Evolutionary conservation across 768 basidiomycete genomes (phyloP).

Genomic region (Pleurotus cornucopiae): DNA sequence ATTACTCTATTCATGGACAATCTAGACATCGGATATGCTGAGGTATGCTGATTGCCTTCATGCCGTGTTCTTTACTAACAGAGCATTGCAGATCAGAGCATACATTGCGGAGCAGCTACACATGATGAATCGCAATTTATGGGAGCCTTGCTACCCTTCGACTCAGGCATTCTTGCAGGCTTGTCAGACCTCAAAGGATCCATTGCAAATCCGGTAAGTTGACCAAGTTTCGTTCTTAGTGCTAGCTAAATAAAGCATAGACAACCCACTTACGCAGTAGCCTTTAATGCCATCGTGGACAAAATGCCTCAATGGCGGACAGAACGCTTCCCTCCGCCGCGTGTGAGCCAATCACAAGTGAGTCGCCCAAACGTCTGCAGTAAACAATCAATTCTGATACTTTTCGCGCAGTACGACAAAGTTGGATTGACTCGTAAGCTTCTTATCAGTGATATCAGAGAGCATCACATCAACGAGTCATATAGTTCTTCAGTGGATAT

Average conservation of each 20-base stretch:
- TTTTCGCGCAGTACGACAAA: slow-evolving; percentile 67
- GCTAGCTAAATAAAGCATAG: slow-evolving; percentile 26
- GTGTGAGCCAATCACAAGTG: slow-evolving; percentile 78
- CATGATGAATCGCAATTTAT: slow-evolving; percentile 52
- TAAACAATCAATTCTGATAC: slow-evolving; percentile 9
- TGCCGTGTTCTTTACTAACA: neutral
- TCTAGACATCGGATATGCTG: slow-evolving; percentile 79
- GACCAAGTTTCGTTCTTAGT: slow-evolving; percentile 7
- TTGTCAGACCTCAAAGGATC: slow-evolving; percentile 48
- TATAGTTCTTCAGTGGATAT: slow-evolving; percentile 78
- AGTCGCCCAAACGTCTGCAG: slow-evolving; percentile 11
- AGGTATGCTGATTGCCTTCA: slow-evolving; percentile 40
- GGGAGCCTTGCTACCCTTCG: slow-evolving; percentile 65
- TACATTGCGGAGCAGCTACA: slow-evolving; percentile 67
- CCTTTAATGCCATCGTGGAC: slow-evolving; percentile 50
- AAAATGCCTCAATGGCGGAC: slow-evolving; percentile 67
- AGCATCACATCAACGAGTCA: slow-evolving; percentile 13
- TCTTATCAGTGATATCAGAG: neutral
- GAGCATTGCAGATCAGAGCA: slow-evolving; percentile 50
- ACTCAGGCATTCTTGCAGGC: slow-evolving; percentile 50
- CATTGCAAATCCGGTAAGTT: slow-evolving; percentile 55
- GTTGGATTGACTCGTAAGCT: slow-evolving; percentile 74
- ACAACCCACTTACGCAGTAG: slow-evolving; percentile 49
- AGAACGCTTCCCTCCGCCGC: slow-evolving; percentile 78
- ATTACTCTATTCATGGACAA: slow-evolving; percentile 69